These are phyloP conservation scores for Fusarium piperis DNA, from an alignment of 2,329 filamentous ascomycete genomes.

Conservation along the genomic window DNA sequence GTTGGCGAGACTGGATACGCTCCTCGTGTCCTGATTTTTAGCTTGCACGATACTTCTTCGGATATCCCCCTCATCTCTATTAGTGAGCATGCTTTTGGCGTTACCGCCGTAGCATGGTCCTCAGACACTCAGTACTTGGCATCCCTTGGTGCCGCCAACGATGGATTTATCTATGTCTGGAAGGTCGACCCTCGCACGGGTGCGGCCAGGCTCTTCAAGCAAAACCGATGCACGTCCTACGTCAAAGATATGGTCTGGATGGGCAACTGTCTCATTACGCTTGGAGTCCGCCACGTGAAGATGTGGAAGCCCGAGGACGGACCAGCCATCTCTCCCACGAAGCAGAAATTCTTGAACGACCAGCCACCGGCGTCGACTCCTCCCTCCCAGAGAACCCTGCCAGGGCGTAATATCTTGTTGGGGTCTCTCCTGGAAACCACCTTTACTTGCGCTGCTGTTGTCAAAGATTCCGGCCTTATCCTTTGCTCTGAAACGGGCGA, in stretches of 20 bases:
- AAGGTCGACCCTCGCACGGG: constrained; percentile 84
- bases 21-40: constrained; percentile 90
- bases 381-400: constrained; percentile 68
- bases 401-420: constrained; percentile 88
- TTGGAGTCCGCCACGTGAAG: constrained; percentile 92
- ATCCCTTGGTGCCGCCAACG: constrained; percentile 87
- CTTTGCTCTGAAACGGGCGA: constrained; percentile 89
- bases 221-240: constrained; percentile 90
- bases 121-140: constrained; percentile 86
- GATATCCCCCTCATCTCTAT: constrained; percentile 87
- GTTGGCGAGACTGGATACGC: constrained; percentile 96
- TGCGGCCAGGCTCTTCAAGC: constrained; percentile 79
- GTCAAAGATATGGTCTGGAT: constrained; percentile 92
- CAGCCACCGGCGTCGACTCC: constrained; percentile 43
- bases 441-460: constrained; percentile 82
- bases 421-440: constrained; percentile 83
- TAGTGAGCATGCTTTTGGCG: constrained; percentile 89
- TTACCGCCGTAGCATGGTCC: constrained; percentile 90
- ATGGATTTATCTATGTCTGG: constrained; percentile 95
- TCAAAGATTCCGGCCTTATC: constrained; percentile 74
- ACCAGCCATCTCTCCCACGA: constrained; percentile 68
- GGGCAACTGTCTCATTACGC: constrained; percentile 82
- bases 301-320: constrained; percentile 86
- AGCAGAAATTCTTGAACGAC: constrained; percentile 65
- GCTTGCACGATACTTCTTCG: constrained; percentile 79